Percentiles rank a stretch among this genome's conserved stretches.
phyloP scores from a whole-genome alignment of 140 eudicot species.

The Erigeron philadelphicus region DNA sequence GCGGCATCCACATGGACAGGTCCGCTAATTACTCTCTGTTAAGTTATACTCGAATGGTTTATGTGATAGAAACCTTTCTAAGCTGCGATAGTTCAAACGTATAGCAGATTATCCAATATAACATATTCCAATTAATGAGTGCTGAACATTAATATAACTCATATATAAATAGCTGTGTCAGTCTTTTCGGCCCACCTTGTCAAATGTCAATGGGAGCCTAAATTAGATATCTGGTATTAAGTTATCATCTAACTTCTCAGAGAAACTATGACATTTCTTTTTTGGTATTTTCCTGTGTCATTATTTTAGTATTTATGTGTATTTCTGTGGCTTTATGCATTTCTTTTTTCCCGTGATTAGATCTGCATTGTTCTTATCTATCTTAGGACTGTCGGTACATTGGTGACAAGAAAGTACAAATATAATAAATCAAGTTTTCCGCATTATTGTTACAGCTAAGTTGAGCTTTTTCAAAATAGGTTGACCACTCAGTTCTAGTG shows the following conservation, averaged over 20 bases:
- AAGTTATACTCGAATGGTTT: background rate
- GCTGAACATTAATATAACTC: background rate
- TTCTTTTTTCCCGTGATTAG: no score
- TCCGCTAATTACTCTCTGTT: conserved; percentile 14
- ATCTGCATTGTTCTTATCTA: no score
- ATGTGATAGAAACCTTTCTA: background rate
- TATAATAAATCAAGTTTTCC: no score
- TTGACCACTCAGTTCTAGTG: no score
- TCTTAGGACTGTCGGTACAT: no score
- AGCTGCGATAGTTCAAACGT: background rate
- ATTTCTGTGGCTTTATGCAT: no score
- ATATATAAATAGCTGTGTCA: background rate
- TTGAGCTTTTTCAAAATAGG: no score
- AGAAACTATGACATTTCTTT: background rate
- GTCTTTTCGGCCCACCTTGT: background rate
- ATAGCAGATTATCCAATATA: background rate
- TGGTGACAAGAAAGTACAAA: no score
- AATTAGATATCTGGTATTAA: background rate
- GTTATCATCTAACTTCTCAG: background rate
- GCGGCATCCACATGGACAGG: conserved; percentile 76
- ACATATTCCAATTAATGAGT: background rate
- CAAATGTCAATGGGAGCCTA: background rate
- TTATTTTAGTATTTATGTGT: background rate
- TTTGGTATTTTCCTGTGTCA: background rate
- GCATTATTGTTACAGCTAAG: no score